Evolutionary conservation across 78 protist genomes (phyloP).

Genomic region (Ministeria vibrans): DNA sequence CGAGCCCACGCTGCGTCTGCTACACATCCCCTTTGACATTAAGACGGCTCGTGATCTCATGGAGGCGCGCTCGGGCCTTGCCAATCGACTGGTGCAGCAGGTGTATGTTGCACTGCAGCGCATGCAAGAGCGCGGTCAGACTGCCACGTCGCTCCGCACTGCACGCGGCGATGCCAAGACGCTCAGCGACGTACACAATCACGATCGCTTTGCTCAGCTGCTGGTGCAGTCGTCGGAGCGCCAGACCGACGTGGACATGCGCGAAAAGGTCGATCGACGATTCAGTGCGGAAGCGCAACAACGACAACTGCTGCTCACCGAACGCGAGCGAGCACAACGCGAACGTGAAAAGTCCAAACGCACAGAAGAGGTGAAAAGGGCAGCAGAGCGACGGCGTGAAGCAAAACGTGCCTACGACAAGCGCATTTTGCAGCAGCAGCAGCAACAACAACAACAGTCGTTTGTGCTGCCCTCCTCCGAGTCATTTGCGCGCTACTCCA

Average conservation of each 20-base stretch:
- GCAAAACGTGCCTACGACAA: too few species aligned
- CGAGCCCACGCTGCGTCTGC: neutral
- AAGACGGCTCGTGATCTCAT: neutral
- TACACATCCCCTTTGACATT: neutral
- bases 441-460: too few species aligned
- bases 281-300: too few species aligned
- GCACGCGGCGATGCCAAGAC: neutral
- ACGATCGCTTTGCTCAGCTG: neutral
- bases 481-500: too few species aligned
- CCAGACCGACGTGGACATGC: neutral
- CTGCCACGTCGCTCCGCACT: constrained; percentile 2
- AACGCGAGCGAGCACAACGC: too few species aligned
- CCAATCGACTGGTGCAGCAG: neutral
- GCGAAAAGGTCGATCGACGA: too few species aligned
- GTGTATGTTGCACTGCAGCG: neutral
- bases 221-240: neutral
- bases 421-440: too few species aligned
- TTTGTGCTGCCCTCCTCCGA: too few species aligned
- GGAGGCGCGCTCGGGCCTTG: neutral
- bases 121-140: neutral
- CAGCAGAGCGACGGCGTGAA: too few species aligned
- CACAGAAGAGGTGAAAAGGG: too few species aligned
- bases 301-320: too few species aligned
- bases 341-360: too few species aligned
- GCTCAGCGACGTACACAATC: neutral